phyloP scores from a whole-genome alignment of 257 asterid genomes.

The Gentiana straminea region DNA sequence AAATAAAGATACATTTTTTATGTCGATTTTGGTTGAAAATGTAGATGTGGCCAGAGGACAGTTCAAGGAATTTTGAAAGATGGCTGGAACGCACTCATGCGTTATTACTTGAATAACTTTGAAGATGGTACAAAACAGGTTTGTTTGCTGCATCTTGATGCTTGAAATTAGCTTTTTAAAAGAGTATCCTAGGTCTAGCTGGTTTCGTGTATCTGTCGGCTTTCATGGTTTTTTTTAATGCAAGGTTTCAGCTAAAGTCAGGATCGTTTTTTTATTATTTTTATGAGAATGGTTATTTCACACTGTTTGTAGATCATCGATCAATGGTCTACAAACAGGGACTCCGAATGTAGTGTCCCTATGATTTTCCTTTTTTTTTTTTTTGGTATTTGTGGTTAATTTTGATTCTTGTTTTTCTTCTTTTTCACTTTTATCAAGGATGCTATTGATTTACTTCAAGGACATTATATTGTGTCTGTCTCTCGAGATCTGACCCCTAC shows the following conservation, averaged over 20 bases:
- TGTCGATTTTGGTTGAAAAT: slow-evolving; percentile 11
- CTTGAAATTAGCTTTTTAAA: not conserved
- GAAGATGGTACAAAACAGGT: slow-evolving; percentile 95
- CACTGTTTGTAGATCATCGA: too few relatives aligned
- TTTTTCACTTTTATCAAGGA: slow-evolving; percentile 41
- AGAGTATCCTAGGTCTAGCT: not conserved
- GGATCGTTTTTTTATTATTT: too few relatives aligned
- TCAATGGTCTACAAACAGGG: too few relatives aligned
- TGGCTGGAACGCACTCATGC: slow-evolving; percentile 58
- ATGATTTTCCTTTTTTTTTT: too few relatives aligned
- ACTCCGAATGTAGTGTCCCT: too few relatives aligned
- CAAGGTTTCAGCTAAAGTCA: not conserved
- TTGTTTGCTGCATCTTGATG: slow-evolving; percentile 18
- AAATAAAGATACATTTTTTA: slow-evolving; percentile 1
- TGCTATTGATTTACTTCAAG: slow-evolving; percentile 74
- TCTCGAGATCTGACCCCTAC: slow-evolving; percentile 59
- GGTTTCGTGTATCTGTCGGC: not conserved
- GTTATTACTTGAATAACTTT: slow-evolving; percentile 89
- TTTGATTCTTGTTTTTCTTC: slow-evolving; percentile 1
- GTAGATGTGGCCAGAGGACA: slow-evolving; percentile 76
- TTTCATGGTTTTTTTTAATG: not conserved
- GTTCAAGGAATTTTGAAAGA: slow-evolving; percentile 61
- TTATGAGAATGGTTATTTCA: too few relatives aligned
- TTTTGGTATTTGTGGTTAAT: not conserved
- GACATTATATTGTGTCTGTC: slow-evolving; percentile 61